These are phyloP conservation scores for Chytriomyces confervae DNA, from an alignment of 192 early-diverging fungal genomes.

Conservation along the genomic window DNA sequence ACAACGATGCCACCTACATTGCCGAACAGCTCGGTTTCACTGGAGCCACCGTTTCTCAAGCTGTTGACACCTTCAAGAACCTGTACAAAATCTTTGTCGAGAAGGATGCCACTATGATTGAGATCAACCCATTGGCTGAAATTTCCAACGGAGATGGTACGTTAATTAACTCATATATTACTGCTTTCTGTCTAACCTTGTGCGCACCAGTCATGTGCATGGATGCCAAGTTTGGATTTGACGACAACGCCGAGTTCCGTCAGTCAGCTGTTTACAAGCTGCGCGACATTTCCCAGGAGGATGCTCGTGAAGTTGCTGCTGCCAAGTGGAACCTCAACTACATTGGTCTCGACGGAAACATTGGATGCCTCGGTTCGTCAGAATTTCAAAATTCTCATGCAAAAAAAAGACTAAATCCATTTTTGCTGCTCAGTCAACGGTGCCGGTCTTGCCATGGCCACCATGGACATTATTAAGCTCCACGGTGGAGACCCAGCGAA, in stretches of 20 bases:
- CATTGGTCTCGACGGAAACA: constrained; percentile 97
- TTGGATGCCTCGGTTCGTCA: constrained; percentile 84
- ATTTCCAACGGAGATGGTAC: constrained; percentile 78
- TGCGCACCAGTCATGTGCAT: constrained; percentile 80
- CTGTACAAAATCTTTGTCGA: constrained; percentile 96
- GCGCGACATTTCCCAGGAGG: constrained; percentile 94
- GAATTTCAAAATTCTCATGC: constrained; percentile 1
- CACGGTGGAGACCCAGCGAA: constrained; percentile 98
- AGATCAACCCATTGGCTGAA: constrained; percentile 98
- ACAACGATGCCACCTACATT: constrained; percentile 75
- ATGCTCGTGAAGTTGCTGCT: constrained; percentile 94
- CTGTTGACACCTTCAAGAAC: constrained; percentile 87
- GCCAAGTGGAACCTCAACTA: constrained; percentile 98
- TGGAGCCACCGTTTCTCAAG: constrained; percentile 75
- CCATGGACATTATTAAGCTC: constrained; percentile 99
- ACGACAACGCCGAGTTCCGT: constrained; percentile 98
- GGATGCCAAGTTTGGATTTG: constrained; percentile 99
- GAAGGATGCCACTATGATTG: constrained; percentile 96
- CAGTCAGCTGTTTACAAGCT: constrained; percentile 88
- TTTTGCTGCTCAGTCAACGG: constrained; percentile 75
- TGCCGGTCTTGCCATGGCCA: constrained; percentile 98
- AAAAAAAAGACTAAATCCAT: neutral
- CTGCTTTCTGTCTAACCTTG: neutral
- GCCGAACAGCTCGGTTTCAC: constrained; percentile 90
- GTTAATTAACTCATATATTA: neutral